These are phyloP conservation scores for Venturia asperata DNA, from an alignment of 2,329 filamentous ascomycete species.

Conservation along the genomic window DNA sequence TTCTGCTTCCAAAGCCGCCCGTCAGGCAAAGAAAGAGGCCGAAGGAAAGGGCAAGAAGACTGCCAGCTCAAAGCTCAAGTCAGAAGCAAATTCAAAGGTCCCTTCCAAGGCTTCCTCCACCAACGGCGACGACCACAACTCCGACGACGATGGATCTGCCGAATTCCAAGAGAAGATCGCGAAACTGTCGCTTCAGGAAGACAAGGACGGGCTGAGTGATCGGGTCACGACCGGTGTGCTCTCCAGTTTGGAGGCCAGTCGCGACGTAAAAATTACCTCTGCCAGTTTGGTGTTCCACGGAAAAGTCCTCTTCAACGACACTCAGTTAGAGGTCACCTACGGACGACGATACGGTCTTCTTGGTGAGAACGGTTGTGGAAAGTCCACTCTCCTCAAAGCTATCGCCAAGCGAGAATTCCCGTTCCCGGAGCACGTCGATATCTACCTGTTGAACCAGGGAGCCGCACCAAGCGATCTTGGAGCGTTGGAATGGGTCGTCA, in stretches of 20 bases:
- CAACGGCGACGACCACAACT: constrained; percentile 59
- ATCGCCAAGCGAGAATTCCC: constrained; percentile 92
- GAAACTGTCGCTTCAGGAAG: constrained; percentile 85
- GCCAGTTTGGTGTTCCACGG: constrained; percentile 95
- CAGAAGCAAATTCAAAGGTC: constrained; percentile 58
- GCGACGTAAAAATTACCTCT: constrained; percentile 96
- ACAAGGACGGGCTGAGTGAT: constrained; percentile 92
- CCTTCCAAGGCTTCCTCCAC: constrained; percentile 58
- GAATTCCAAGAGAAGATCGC: constrained; percentile 69
- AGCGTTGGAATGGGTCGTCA: constrained; percentile 95
- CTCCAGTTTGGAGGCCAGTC: constrained; percentile 72
- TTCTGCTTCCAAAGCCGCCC: constrained; percentile 61
- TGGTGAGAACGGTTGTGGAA: constrained; percentile 98
- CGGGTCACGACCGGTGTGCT: constrained; percentile 97
- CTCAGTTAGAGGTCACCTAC: constrained; percentile 85
- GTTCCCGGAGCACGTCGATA: constrained; percentile 92
- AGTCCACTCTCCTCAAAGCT: constrained; percentile 94
- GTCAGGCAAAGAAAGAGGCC: constrained; percentile 57
- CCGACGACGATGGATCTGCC: constrained; percentile 49
- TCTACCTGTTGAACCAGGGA: constrained; percentile 97
- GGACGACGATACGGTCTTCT: constrained; percentile 89
- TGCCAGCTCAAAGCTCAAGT: constrained; percentile 61
- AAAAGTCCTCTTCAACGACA: constrained; percentile 89
- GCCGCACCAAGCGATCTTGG: constrained; percentile 82
- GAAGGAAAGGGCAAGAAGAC: constrained; percentile 72